A percentile compares a stretch with the other conserved stretches of the same genome.
phyloP scores from a whole-genome alignment of 257 asterid genomes.

The Solanum arcanum region DNA sequence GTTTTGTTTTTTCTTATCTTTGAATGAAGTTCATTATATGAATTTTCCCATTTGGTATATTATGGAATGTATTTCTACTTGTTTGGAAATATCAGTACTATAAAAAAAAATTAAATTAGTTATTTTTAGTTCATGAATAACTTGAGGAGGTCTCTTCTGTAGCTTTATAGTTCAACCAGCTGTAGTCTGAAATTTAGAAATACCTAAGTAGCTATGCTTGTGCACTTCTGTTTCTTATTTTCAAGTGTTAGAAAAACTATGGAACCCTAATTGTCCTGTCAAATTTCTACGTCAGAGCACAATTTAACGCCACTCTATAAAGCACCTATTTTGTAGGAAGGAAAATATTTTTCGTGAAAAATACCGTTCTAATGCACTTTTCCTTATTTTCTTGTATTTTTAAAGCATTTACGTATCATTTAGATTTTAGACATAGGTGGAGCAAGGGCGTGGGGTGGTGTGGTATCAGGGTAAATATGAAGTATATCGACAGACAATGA shows the following conservation, averaged over 20 bases:
- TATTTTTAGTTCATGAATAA: not conserved
- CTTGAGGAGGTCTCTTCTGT: not conserved
- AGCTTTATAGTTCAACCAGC: not conserved
- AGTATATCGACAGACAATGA: not conserved
- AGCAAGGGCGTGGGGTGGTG: not conserved
- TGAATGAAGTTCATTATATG: not conserved
- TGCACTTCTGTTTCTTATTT: not conserved
- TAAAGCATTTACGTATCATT: too few relatives aligned
- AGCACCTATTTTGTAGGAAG: not conserved
- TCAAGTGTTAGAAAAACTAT: not conserved
- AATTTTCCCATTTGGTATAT: not conserved
- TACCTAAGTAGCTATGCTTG: not conserved
- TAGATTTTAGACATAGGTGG: not conserved
- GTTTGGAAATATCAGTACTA: not conserved
- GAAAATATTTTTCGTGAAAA: not conserved
- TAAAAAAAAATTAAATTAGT: not conserved
- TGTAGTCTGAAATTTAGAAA: not conserved
- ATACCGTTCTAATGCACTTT: not conserved
- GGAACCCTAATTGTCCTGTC: not conserved
- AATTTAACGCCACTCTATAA: not conserved
- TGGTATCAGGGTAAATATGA: not conserved
- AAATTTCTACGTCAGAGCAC: not conserved
- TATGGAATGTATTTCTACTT: not conserved
- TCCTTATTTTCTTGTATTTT: not conserved
- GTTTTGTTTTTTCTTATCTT: not conserved